These are phyloP conservation scores for Yueomyces sp. DNA, from an alignment of 1,139 yeast genomes.

Conservation along the genomic window DNA sequence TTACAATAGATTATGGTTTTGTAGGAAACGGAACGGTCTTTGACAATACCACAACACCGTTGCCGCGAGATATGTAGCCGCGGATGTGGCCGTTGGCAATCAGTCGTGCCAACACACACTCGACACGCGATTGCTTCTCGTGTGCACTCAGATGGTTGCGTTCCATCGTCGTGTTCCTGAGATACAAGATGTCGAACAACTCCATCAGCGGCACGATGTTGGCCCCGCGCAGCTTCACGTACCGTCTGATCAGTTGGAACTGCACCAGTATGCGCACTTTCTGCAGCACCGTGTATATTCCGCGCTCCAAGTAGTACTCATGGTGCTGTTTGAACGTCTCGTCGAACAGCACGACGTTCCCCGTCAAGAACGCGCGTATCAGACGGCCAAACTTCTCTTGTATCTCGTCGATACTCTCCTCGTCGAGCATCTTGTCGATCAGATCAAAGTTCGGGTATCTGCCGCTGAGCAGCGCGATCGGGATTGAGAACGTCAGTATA, in stretches of 20 bases:
- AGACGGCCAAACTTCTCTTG: not conserved
- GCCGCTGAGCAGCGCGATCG: not conserved
- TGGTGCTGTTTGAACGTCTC: not conserved
- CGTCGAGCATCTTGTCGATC: not conserved
- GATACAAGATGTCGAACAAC: not conserved
- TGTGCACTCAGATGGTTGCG: not conserved
- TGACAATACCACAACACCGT: not conserved
- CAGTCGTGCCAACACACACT: not conserved
- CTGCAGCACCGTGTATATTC: not conserved
- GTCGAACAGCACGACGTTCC: not conserved
- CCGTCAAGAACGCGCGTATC: not conserved
- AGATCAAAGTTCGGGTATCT: not conserved
- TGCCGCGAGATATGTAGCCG: not conserved
- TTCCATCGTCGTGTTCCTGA: too few relatives aligned
- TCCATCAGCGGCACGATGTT: not conserved
- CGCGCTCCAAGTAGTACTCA: not conserved
- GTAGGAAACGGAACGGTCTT: not conserved
- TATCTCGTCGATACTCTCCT: not conserved
- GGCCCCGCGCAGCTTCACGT: too few relatives aligned
- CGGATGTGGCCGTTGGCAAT: not conserved
- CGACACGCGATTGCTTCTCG: not conserved
- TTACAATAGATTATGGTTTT: not conserved
- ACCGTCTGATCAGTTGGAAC: not conserved
- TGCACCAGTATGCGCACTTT: not conserved
- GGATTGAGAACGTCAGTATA: not conserved